Evolutionary conservation across 306 rosid species (phyloP), one percentile per base, ranked within the genome.

Genomic region (Quillaja saponaria): DNA sequence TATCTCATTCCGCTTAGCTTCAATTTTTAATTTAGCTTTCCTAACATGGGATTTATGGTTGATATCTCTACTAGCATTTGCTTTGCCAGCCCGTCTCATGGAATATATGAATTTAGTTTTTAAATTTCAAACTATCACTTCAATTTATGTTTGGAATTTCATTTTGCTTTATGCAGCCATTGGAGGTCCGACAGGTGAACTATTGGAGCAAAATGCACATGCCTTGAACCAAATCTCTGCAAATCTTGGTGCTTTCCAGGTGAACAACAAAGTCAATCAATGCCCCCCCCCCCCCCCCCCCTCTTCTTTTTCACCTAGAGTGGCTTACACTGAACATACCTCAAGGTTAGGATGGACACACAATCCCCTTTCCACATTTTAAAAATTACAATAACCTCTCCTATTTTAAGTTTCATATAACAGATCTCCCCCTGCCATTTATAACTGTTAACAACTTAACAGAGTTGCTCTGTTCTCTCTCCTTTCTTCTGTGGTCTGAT

Each of bases 101-200:
- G 34, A 21, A 39, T 58, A n/a, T n/a, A n/a, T 53, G 52, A 49
- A 18, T 35, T 52, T 31, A 19, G 60, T 58, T 49, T 51, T 28
- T 48, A 44, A 65, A 17, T 48, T 13, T 39, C 53, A 34, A 28
- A 54, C 38, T 19, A 16, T 44, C 48, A 49, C 13, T 34, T 65
- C 6, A 39, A 12, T 55, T 31, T 18, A 9, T 17, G 55, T 34
- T 66, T 78, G 13, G 35, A 66, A 56, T 8, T 77, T 49, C 7
- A 14, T 66, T 56, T 31, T 14, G 41, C 52, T 38, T 62, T 19
- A 67, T 54, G 66, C 84, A 82, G 87, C 84, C 15, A 75, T 82
- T 65, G 84, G 81, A 50, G 87, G 87, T 42, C 79, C 75, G n/a
- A 68, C 84, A 6, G 84, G 81, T 34, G 84, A 78, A 1, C 75